phyloP scores from a whole-genome alignment of 257 asterid genomes.

The Lantana camara region DNA sequence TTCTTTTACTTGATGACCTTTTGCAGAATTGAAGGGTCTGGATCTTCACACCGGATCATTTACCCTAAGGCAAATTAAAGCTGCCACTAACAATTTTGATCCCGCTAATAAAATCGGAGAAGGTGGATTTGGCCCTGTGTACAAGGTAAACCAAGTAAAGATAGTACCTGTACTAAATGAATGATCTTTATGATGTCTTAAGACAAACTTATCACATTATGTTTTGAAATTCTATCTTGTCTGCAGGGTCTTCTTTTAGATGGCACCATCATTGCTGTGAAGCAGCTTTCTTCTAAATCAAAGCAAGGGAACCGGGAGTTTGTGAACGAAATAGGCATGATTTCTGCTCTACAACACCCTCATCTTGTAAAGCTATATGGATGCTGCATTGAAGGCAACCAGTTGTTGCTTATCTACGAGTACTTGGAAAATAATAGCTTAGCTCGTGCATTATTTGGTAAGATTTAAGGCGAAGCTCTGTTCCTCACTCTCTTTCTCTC shows the following conservation, averaged over 20 bases:
- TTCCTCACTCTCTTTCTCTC: neutral
- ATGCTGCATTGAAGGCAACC: constrained; percentile 61
- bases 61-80: constrained; percentile 49
- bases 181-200: neutral
- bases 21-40: constrained; percentile 49
- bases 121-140: constrained; percentile 74
- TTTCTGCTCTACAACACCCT: constrained; percentile 65
- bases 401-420: constrained; percentile 56
- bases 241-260: constrained; percentile 50
- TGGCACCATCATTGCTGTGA: constrained; percentile 56
- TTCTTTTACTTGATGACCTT: neutral
- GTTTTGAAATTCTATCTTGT: neutral
- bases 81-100: constrained; percentile 63
- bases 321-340: constrained; percentile 62
- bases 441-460: constrained; percentile 62
- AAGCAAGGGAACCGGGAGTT: constrained; percentile 68
- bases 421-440: constrained; percentile 63
- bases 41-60: constrained; percentile 52
- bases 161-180: neutral
- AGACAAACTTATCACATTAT: neutral
- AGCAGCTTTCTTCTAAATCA: constrained; percentile 63
- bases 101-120: constrained; percentile 63
- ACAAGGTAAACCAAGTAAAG: constrained; percentile 37
- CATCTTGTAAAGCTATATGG: constrained; percentile 63
- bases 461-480: neutral